phyloP scores from a whole-genome alignment of 1,284 basidiomycete genomes.

The Taiwanofungus camphoratus region DNA sequence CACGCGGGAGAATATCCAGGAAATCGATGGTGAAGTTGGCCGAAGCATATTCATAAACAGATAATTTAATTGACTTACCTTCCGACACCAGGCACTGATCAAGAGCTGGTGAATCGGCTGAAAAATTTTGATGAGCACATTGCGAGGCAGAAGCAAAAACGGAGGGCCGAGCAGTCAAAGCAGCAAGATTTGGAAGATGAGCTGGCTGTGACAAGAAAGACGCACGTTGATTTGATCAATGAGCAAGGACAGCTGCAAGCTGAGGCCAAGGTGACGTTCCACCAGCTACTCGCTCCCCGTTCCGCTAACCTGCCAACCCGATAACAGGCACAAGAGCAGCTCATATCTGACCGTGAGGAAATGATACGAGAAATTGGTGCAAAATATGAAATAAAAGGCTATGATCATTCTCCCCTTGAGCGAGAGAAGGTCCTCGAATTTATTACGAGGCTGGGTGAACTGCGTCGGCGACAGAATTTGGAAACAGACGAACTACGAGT shows the following conservation, averaged over 20 bases:
- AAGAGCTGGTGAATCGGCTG: constrained; percentile 66
- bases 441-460: constrained; percentile 51
- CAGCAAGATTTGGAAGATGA: constrained; percentile 63
- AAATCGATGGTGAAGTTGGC: constrained; percentile 58
- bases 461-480: constrained; percentile 47
- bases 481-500: constrained; percentile 64
- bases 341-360: constrained; percentile 69
- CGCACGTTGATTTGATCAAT: constrained; percentile 52
- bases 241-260: constrained; percentile 58
- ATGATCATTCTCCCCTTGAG: constrained; percentile 58
- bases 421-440: constrained; percentile 70
- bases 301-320: constrained; percentile 8
- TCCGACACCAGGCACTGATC: constrained; percentile 73
- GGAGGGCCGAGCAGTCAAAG: constrained; percentile 40
- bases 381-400: constrained; percentile 72
- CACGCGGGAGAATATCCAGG: constrained; percentile 63
- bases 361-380: constrained; percentile 68
- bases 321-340: constrained; percentile 65
- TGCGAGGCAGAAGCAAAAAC: constrained; percentile 45
- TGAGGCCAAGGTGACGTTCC: constrained; percentile 51
- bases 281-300: too few relatives aligned
- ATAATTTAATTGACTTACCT: constrained; percentile 6
- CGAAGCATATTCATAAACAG: not conserved
- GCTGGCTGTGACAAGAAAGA: constrained; percentile 42
- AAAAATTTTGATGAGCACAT: constrained; percentile 72